A percentile compares a stretch with the other conserved stretches of the same genome.
Conservation (phyloP, 1,284 basidiomycete species). For the Waitea zeae region DNA sequence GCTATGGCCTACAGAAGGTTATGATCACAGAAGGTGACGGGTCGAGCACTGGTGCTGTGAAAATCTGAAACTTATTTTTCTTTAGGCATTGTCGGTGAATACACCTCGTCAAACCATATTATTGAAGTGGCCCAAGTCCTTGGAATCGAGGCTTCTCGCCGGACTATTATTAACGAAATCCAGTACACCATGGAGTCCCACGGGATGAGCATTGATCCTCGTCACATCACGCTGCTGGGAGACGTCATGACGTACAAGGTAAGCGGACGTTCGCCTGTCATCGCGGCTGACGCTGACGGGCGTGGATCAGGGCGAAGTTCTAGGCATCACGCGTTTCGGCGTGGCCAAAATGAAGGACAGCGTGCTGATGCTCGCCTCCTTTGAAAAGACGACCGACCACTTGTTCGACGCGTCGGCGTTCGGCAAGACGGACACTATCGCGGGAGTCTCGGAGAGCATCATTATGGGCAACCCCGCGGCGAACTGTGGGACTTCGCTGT, state of each 20-base stretch:
- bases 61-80: too few relatives aligned
- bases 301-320: conserved; percentile 70
- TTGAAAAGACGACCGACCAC: conserved; percentile 99
- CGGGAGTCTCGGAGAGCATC: conserved; percentile 97
- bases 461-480: conserved; percentile 99
- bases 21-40: conserved; percentile 95
- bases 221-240: conserved; percentile 96
- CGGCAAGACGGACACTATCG: conserved; percentile 89
- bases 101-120: conserved; percentile 93
- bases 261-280: conserved; percentile 4
- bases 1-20: conserved; percentile 93
- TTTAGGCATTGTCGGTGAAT: conserved; percentile 77
- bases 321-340: conserved; percentile 98
- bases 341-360: conserved; percentile 99
- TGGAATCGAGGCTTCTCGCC: conserved; percentile 92
- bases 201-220: conserved; percentile 97
- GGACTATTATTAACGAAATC: conserved; percentile 94
- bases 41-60: too few relatives aligned
- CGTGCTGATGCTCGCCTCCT: conserved; percentile 96
- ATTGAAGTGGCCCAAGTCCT: conserved; percentile 92
- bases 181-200: conserved; percentile 96
- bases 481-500: conserved; percentile 91
- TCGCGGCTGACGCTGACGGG: neutral
- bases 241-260: conserved; percentile 99
- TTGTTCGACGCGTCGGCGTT: conserved; percentile 95